These are phyloP conservation scores for Alternaria sp. DNA, from an alignment of 2,329 filamentous ascomycete species.

Conservation along the genomic window DNA sequence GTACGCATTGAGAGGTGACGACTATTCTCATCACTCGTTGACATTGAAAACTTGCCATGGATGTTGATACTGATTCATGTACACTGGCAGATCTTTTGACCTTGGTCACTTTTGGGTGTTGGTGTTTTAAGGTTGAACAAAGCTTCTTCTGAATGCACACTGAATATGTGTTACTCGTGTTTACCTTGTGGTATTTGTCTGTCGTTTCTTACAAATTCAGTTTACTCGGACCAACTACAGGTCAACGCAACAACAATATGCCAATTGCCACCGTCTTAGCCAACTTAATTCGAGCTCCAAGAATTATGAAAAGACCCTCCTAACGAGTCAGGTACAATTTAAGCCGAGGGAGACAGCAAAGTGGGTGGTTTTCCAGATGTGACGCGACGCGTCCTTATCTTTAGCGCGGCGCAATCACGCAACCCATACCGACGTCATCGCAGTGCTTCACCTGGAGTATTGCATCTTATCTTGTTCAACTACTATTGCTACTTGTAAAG, in stretches of 20 bases:
- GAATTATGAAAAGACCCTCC: neutral
- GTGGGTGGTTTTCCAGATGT: neutral
- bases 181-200: neutral
- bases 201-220: neutral
- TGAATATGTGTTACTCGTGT: neutral
- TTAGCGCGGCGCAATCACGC: neutral
- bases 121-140: neutral
- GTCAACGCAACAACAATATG: neutral
- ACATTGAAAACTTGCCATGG: neutral
- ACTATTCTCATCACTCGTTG: neutral
- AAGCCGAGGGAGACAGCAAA: neutral
- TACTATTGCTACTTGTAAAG: neutral
- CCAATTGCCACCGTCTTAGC: neutral
- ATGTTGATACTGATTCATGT: neutral
- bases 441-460: neutral
- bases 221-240: neutral
- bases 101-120: neutral
- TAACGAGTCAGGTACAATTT: neutral
- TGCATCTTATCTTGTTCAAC: neutral
- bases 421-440: neutral
- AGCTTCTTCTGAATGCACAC: neutral
- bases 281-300: neutral
- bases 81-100: neutral
- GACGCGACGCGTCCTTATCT: constrained; percentile 5
- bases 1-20: constrained; percentile 7